phyloP scores from a whole-genome alignment of 140 eudicot genomes.

The Bidens hawaiensis region DNA sequence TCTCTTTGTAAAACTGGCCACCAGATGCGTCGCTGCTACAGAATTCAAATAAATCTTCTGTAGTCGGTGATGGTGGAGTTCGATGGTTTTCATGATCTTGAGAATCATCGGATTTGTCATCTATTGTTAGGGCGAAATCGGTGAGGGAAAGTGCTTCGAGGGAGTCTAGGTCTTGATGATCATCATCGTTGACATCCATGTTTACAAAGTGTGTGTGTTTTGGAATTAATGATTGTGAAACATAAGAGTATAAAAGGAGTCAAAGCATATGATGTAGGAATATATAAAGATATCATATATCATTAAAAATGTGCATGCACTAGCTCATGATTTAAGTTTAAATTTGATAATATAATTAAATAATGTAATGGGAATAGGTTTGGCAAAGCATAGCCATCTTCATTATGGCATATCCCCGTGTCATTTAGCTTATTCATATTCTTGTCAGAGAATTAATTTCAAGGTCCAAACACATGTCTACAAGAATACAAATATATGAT shows the following conservation, averaged over 20 bases:
- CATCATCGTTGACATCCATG: constrained; percentile 25
- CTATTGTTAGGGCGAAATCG: constrained; percentile 17
- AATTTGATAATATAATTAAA: constrained; percentile 15
- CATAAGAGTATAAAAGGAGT: constrained; percentile 17
- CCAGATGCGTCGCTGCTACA: constrained; percentile 9
- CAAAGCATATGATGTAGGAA: constrained; percentile 25
- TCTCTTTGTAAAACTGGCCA: constrained; percentile 4
- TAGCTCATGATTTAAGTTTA: neutral
- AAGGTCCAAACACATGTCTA: neutral
- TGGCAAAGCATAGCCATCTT: constrained; percentile 28
- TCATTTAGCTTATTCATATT: constrained; percentile 18
- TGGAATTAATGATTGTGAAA: constrained; percentile 13
- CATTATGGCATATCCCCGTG: constrained; percentile 18
- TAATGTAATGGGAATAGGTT: constrained; percentile 19
- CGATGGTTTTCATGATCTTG: neutral
- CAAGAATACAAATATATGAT: constrained; percentile 3
- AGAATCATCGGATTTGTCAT: neutral
- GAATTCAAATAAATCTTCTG: constrained; percentile 30
- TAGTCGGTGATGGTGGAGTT: neutral
- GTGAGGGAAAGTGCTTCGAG: constrained; percentile 32
- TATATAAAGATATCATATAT: constrained; percentile 22
- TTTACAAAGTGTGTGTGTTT: constrained; percentile 8
- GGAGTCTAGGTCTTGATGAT: constrained; percentile 29
- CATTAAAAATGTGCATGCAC: constrained; percentile 27
- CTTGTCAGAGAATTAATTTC: neutral